Conservation (phyloP, 2,329 filamentous ascomycete species). For the Claviceps capensis region DNA sequence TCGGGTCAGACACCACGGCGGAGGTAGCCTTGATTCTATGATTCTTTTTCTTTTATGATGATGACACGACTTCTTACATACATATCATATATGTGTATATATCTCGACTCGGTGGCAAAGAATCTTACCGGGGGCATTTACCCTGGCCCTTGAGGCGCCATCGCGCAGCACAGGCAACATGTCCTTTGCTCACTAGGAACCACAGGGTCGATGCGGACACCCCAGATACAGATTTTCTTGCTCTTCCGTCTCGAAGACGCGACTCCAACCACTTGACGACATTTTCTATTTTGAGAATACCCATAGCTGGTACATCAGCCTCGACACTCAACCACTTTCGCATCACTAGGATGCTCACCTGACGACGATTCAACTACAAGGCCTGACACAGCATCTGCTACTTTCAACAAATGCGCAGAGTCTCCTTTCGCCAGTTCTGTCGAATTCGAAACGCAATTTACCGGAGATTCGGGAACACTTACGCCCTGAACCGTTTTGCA, state of each 20-base stretch:
- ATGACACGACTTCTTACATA: conserved; percentile 17
- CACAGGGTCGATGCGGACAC: too few relatives aligned
- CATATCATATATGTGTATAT: not conserved
- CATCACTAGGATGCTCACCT: not conserved
- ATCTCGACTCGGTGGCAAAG: not conserved
- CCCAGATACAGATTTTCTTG: not conserved
- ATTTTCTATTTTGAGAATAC: not conserved
- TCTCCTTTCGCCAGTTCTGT: not conserved
- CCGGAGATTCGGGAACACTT: not conserved
- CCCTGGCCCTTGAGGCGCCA: not conserved
- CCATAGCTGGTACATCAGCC: not conserved
- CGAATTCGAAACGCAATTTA: not conserved
- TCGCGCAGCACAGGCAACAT: not conserved
- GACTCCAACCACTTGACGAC: not conserved
- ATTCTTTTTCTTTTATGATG: conserved; percentile 14
- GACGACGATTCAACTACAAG: not conserved
- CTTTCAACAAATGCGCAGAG: conserved; percentile 2
- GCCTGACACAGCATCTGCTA: not conserved
- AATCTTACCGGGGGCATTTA: not conserved
- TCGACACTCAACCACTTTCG: not conserved
- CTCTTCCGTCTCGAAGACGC: not conserved
- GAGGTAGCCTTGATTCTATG: conserved; percentile 20
- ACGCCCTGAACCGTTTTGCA: not conserved
- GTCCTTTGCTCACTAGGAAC: too few relatives aligned
- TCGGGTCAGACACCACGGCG: conserved; percentile 17